Evolutionary conservation across 2,329 filamentous ascomycete genomes (phyloP), one percentile per base, ranked within the genome.

Genomic region (Xylariomycetidae sp.): DNA sequence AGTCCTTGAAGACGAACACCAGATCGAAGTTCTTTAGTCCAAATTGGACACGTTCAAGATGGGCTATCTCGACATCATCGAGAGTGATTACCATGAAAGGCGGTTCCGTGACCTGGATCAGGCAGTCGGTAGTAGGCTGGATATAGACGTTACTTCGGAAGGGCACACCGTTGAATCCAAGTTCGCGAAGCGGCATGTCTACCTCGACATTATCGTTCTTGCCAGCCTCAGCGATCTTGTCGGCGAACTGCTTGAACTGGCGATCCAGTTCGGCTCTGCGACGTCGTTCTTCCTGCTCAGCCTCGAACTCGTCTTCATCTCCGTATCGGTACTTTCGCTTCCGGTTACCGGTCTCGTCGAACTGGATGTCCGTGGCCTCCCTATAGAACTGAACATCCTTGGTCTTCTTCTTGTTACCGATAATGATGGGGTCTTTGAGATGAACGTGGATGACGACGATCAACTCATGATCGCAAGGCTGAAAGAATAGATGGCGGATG

Each of bases 11-110:
- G 23, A 98, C 86, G 54, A 97, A 89, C 14, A 98, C 92, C 61
- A 98, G 80, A 63, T 98, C 92, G 60, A 98, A 98, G 63, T 98
- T 98, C 72, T 97, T 96, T 41, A 98, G 74, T 20, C 92, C 94
- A 54, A 98, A 98, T 64, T 90, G 73, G 13, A 98, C 92, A 67
- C 90, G 86, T 62, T 98, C 92, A 38, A 98, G 69, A 64, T 98
- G 92, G 12, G 92, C 92, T 48, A 97, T 77, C 61, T 98, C 92
- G 45, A 98, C 92, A 54, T 98, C 92, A 31, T 90, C 88, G 20
- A 98, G 77, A 0, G 92, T 96, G 46, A 98, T 74, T 31, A 96
- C 92, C 69, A 94, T 84, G 66, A 98, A 98, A 0, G 92, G 94
- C 16, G 90, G 90, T 59, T 98, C 92, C 3, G 92, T 95, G 37